Conservation (phyloP, 73 alveolate species). For the Stentor roeselii region DNA sequence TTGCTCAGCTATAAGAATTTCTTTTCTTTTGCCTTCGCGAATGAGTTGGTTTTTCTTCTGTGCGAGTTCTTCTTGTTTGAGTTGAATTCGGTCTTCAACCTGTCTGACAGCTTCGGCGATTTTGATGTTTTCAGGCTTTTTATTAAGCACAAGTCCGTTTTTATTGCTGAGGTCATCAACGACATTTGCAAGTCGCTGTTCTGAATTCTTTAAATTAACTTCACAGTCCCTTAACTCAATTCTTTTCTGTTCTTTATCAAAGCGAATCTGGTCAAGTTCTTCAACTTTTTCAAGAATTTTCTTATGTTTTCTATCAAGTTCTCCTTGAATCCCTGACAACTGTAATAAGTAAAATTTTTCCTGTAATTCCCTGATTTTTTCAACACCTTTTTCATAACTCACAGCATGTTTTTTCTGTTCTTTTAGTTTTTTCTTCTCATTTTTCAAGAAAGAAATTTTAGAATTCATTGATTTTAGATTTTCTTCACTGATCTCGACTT, state of each 20-base stretch:
- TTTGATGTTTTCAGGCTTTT: slow-evolving; percentile 50
- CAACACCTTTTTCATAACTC: slow-evolving; percentile 47
- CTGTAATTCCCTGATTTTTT: slow-evolving; percentile 49
- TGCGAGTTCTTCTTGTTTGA: slow-evolving; percentile 44
- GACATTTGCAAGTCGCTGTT: slow-evolving; percentile 31
- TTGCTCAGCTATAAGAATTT: slow-evolving; percentile 12
- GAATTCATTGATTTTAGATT: slow-evolving; percentile 48
- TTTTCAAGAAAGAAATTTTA: slow-evolving; percentile 30
- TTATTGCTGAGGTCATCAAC: slow-evolving; percentile 8
- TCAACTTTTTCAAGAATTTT: slow-evolving; percentile 52
- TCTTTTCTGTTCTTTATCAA: slow-evolving; percentile 51
- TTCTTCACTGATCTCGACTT: slow-evolving; percentile 50
- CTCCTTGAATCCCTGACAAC: slow-evolving; percentile 53
- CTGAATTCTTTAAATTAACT: slow-evolving; percentile 29
- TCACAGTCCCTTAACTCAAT: slow-evolving; percentile 31
- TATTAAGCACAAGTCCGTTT: slow-evolving; percentile 24
- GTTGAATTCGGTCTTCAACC: slow-evolving; percentile 52
- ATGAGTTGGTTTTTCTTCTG: slow-evolving; percentile 48
- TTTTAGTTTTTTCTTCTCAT: slow-evolving; percentile 62
- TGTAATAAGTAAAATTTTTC: slow-evolving; percentile 50
- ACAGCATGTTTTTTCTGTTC: slow-evolving; percentile 54
- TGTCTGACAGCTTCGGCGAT: slow-evolving; percentile 45
- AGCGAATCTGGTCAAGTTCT: slow-evolving; percentile 41
- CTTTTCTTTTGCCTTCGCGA: slow-evolving; percentile 20
- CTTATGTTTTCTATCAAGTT: slow-evolving; percentile 47